Base-by-base conservation (phyloP, 2,329 filamentous ascomycete genomes). In the Penicillium polonicum region DNA sequence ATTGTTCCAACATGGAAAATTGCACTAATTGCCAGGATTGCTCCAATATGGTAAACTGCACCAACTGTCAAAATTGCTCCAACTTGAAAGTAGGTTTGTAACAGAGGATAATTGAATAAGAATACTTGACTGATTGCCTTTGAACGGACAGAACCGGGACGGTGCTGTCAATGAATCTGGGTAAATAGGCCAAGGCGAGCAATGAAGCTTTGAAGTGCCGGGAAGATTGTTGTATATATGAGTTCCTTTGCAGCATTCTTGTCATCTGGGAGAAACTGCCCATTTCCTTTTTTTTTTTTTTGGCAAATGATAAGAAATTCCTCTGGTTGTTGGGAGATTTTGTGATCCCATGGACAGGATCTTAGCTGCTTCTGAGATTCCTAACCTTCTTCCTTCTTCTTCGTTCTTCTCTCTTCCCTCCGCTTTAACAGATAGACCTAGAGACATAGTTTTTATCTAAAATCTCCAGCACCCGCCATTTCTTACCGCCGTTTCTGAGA, bases 131-230 rank as follows among this genome's bases (percentile, higher is more conserved):
- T 51, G 25, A 39, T 25, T 51, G 25, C n/a, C 12, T 42, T 42
- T 42, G 25, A 42, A 51, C 12, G 36, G 12, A 17, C 7, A 51
- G 48, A 31, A 51, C 36, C 36, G 48, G 27, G 36, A 51, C n/a
- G 48, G 48, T 29, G 35, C 48, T 51, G 48, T 41, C 17, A 29
- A 51, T 42, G 48, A 51, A n/a, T 51, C 36, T 1, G 36, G 48
- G n/a, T 42, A 51, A 21, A 51, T 13, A 29, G 25, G 33, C 5
- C 12, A 15, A 39, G 31, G 5, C 31, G 15, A 50, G 33, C 15
- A 41, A 41, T 41, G n/a, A 50, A 39, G 23, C 13, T 25, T 48
- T 21, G 39, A 42, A 42, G 39, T 12, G 19, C 17, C 15, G 19
- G 38, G 38, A 21, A 41, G 19, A 41, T 12, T 12, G 13, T 41